These are phyloP conservation scores for Emergomyces orientalis DNA, from an alignment of 2,329 filamentous ascomycete species.

Conservation along the genomic window DNA sequence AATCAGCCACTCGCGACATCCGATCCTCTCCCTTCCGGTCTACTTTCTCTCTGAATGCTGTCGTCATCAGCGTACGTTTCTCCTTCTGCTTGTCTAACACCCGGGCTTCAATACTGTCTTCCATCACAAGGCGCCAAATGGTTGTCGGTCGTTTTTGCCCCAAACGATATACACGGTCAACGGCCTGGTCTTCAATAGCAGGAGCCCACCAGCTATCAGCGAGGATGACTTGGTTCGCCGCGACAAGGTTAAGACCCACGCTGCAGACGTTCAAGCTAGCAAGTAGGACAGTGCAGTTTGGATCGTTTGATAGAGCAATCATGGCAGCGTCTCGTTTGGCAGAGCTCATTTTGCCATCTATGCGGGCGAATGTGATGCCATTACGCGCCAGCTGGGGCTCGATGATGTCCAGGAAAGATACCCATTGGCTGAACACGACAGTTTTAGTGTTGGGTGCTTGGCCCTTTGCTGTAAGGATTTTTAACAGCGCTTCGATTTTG, in stretches of 20 bases:
- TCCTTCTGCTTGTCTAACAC: constrained; percentile 69
- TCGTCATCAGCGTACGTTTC: constrained; percentile 67
- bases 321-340: constrained; percentile 63
- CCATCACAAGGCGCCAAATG: constrained; percentile 73
- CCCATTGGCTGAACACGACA: constrained; percentile 76
- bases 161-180: constrained; percentile 77
- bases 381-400: constrained; percentile 55
- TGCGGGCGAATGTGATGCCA: constrained; percentile 56
- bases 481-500: constrained; percentile 71
- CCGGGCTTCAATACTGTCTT: constrained; percentile 68
- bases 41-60: constrained; percentile 65
- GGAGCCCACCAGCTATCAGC: constrained; percentile 88
- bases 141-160: constrained; percentile 72
- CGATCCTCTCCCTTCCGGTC: constrained; percentile 47
- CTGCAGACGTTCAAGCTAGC: constrained; percentile 74
- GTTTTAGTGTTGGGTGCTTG: constrained; percentile 60
- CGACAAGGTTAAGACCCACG: constrained; percentile 76
- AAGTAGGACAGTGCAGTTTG: constrained; percentile 63
- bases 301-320: constrained; percentile 55
- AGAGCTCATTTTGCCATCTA: constrained; percentile 73
- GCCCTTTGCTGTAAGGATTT: constrained; percentile 62
- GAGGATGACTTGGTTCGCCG: constrained; percentile 76
- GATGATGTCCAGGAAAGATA: constrained; percentile 66
- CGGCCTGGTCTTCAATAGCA: constrained; percentile 83
- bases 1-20: constrained; percentile 45